phyloP scores from a whole-genome alignment of 345 rosid species.

The Iberis pinnata region DNA sequence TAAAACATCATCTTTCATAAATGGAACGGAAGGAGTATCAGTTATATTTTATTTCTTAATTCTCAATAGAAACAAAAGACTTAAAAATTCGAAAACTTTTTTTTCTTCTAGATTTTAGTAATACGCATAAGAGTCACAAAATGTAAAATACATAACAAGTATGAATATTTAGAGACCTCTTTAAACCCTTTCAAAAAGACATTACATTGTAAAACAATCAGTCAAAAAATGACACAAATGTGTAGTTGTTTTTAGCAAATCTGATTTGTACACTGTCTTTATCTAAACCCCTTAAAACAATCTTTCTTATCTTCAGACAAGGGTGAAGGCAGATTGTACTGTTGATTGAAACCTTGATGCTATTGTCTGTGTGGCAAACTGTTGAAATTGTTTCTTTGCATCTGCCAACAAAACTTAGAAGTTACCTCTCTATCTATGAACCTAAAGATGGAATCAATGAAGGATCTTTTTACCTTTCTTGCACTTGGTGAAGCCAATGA shows the following conservation, averaged over 20 bases:
- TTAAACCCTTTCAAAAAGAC: background rate
- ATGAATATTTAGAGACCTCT: background rate
- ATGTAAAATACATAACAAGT: slow-evolving; percentile 23
- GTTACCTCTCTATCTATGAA: no score
- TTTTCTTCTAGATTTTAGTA: no score
- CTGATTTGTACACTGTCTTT: slow-evolving; percentile 26
- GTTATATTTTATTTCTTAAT: no score
- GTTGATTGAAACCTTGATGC: slow-evolving; percentile 75
- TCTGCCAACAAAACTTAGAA: slow-evolving; percentile 39
- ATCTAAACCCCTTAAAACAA: no score
- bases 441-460: slow-evolving; percentile 3
- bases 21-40: no score
- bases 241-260: background rate
- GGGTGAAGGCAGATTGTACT: slow-evolving; percentile 82
- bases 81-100: no score
- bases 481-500: slow-evolving; percentile 65
- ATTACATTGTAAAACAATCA: no score
- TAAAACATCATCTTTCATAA: no score
- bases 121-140: slow-evolving; percentile 4
- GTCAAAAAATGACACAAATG: no score
- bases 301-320: slow-evolving; percentile 41
- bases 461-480: slow-evolving; percentile 42
- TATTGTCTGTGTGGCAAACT: slow-evolving; percentile 63
- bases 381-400: slow-evolving; percentile 52
- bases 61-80: no score